Conservation (phyloP, 106 monocot genomes). For the Acanthochlamys bracteata region DNA sequence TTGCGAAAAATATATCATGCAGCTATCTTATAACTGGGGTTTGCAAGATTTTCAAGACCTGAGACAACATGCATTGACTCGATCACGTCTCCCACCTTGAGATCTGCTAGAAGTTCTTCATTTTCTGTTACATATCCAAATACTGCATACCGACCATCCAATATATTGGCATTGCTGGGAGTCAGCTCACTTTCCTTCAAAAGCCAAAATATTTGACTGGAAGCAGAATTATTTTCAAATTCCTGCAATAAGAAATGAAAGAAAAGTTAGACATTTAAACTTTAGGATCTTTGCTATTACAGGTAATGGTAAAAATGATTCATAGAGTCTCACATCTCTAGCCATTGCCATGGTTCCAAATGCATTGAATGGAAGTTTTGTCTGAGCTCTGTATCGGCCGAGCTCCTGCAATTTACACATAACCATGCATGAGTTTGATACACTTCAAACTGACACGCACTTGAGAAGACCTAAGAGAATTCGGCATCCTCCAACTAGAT, state of each 20-base stretch:
- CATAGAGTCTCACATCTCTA: slow-evolving; percentile 48
- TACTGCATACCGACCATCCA: slow-evolving; percentile 83
- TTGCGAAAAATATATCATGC: too few relatives aligned
- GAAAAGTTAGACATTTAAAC: neutral
- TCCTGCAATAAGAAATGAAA: slow-evolving; percentile 36
- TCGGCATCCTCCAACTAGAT: too few relatives aligned
- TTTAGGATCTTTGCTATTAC: too few relatives aligned
- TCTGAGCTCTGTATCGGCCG: slow-evolving; percentile 91
- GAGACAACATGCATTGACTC: slow-evolving; percentile 92
- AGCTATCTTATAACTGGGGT: slow-evolving; percentile 87
- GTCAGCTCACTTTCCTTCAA: slow-evolving; percentile 97
- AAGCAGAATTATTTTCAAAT: slow-evolving; percentile 85
- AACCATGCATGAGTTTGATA: too few relatives aligned
- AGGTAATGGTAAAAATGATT: too few relatives aligned
- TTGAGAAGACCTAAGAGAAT: too few relatives aligned
- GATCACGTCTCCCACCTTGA: slow-evolving; percentile 92
- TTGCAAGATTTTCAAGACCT: slow-evolving; percentile 85
- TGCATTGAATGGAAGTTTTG: slow-evolving; percentile 95
- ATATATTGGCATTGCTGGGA: slow-evolving; percentile 94
- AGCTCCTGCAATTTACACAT: slow-evolving; percentile 82
- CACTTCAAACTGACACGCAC: too few relatives aligned
- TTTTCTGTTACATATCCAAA: slow-evolving; percentile 92
- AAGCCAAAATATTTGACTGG: slow-evolving; percentile 97
- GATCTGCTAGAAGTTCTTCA: slow-evolving; percentile 80
- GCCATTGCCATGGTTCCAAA: slow-evolving; percentile 99